Evolutionary conservation across 208 protist species (phyloP).

Genomic region (Crithidia bombi): DNA sequence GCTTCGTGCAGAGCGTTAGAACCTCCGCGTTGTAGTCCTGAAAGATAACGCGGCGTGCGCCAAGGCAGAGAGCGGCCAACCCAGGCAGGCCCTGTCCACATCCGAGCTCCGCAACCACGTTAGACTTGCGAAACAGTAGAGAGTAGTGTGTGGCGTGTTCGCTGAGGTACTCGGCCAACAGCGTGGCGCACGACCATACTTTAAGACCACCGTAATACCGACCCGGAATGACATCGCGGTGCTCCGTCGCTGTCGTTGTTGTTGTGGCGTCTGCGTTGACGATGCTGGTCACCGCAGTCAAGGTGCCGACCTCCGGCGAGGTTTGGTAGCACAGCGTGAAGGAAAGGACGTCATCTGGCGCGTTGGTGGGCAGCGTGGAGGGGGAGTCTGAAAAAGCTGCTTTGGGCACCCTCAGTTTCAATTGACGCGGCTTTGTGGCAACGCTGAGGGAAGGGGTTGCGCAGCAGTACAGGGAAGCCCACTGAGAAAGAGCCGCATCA

Average conservation of each 20-base stretch:
- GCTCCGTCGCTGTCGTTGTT: constrained; percentile 14
- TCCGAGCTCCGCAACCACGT: constrained; percentile 74
- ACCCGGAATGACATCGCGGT: constrained; percentile 84
- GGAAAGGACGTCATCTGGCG: not conserved
- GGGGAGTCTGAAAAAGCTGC: not conserved
- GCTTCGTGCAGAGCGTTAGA: constrained; percentile 65
- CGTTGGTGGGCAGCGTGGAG: not conserved
- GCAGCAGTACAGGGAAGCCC: constrained; percentile 21
- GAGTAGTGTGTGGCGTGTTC: constrained; percentile 40
- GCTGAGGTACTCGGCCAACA: constrained; percentile 62
- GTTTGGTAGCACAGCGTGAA: constrained; percentile 53
- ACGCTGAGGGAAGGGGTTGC: not conserved
- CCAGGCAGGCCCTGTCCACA: constrained; percentile 82
- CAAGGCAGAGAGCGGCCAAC: constrained; percentile 65
- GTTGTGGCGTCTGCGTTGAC: not conserved
- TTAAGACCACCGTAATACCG: constrained; percentile 90
- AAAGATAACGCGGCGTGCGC: constrained; percentile 61
- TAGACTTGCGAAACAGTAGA: constrained; percentile 5
- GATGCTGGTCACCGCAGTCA: constrained; percentile 29
- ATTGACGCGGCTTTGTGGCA: constrained; percentile 21
- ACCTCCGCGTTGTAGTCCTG: constrained; percentile 92
- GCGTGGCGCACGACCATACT: constrained; percentile 87
- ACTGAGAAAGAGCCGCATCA: constrained; percentile 7
- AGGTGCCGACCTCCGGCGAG: constrained; percentile 38
- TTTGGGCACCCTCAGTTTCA: constrained; percentile 1